Conservation (phyloP, 73 alveolate species). For the Paraurostyla sp. region DNA sequence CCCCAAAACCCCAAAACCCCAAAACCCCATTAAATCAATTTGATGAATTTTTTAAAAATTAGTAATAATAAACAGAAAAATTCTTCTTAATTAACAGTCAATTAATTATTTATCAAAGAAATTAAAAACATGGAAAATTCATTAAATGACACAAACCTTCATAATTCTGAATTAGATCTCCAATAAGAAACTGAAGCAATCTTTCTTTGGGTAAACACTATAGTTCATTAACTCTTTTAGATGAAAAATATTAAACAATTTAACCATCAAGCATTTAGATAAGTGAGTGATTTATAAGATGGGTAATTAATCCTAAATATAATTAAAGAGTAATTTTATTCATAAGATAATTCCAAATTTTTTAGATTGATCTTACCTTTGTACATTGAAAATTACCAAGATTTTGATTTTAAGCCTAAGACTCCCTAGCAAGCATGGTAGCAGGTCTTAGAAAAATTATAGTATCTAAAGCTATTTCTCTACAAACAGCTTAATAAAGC, state of each 20-base stretch:
- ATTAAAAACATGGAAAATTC: no score
- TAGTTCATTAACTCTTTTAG: background rate
- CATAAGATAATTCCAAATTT: background rate
- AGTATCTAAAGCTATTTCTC: background rate
- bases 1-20: no score
- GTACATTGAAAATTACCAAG: background rate
- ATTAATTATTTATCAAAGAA: no score
- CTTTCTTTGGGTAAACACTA: background rate
- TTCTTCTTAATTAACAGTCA: no score
- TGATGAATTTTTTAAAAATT: no score
- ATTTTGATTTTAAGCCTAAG: constrained; percentile 13
- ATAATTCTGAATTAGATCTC: background rate
- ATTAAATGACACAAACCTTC: background rate
- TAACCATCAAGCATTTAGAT: background rate
- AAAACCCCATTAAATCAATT: no score
- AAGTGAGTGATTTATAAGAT: background rate
- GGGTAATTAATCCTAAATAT: background rate
- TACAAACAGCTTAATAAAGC: background rate
- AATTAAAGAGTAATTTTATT: background rate
- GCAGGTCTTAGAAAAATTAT: background rate
- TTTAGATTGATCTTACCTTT: background rate
- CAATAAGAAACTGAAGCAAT: background rate
- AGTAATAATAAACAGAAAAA: no score
- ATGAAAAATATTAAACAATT: background rate
- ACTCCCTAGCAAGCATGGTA: background rate